Evolutionary conservation across 164 flowering plant species (phyloP).

Genomic region (Dillenia suffruticosa): DNA sequence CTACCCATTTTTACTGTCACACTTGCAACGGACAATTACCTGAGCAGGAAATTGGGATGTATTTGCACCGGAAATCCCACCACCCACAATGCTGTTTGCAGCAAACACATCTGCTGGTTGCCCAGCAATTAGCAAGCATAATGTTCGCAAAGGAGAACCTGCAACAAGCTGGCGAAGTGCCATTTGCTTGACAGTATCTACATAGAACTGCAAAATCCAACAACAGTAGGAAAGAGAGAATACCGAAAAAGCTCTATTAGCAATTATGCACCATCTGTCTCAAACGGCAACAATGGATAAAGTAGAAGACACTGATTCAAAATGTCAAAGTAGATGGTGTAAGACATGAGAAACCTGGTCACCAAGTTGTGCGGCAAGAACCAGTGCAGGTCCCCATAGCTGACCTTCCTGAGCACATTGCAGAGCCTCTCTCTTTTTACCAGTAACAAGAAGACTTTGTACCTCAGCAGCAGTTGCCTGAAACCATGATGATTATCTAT

Average conservation of each 20-base stretch:
- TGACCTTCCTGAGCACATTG: slow-evolving; percentile 92
- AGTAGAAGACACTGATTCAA: too few relatives aligned
- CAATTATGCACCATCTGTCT: too few relatives aligned
- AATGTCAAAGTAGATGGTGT: too few relatives aligned
- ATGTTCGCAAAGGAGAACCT: slow-evolving; percentile 91
- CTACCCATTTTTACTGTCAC: too few relatives aligned
- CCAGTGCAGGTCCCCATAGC: slow-evolving; percentile 93
- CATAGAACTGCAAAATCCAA: slow-evolving; percentile 60
- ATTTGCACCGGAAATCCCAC: slow-evolving; percentile 23
- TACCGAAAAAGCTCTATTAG: too few relatives aligned
- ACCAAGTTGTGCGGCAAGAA: slow-evolving; percentile 89
- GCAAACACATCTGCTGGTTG: slow-evolving; percentile 92
- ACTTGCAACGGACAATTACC: slow-evolving; percentile 26
- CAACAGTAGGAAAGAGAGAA: too few relatives aligned
- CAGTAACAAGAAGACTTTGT: slow-evolving; percentile 90
- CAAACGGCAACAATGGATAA: not conserved
- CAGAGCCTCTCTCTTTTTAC: slow-evolving; percentile 83
- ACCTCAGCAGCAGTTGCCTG: slow-evolving; percentile 92
- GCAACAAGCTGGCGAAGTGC: slow-evolving; percentile 71
- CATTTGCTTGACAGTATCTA: slow-evolving; percentile 91
- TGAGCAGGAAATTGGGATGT: slow-evolving; percentile 52
- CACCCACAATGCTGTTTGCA: slow-evolving; percentile 17
- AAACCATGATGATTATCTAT: slow-evolving; percentile 8
- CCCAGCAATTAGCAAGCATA: slow-evolving; percentile 88
- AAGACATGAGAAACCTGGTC: slow-evolving; percentile 52